These are phyloP conservation scores for Yamadazyma dushanensis DNA, from an alignment of 1,139 yeast genomes.

Conservation along the genomic window DNA sequence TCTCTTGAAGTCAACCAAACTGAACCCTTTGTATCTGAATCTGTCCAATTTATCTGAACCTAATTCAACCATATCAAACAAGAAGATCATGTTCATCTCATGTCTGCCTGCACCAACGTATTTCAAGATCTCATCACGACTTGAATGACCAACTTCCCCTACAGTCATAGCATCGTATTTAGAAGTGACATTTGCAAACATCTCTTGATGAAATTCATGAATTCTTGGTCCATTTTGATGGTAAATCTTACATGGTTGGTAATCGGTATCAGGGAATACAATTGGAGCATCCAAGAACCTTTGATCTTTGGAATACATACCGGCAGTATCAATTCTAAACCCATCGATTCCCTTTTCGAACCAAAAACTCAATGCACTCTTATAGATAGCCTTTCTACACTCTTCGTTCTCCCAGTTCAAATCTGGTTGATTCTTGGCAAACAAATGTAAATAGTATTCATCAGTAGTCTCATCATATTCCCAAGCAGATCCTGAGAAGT, in stretches of 20 bases:
- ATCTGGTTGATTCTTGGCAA: conserved; percentile 57
- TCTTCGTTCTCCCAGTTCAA: conserved; percentile 61
- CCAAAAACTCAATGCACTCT: conserved; percentile 54
- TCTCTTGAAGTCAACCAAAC: conserved; percentile 43
- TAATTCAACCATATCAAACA: conserved; percentile 48
- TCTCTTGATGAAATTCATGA: conserved; percentile 58
- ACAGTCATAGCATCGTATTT: conserved; percentile 59
- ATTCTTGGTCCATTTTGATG: conserved; percentile 53
- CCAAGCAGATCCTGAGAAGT: conserved; percentile 60
- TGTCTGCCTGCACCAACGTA: conserved; percentile 50
- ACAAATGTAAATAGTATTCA: conserved; percentile 56
- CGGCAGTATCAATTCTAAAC: conserved; percentile 59
- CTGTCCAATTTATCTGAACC: conserved; percentile 39
- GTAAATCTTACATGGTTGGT: conserved; percentile 39
- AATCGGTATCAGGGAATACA: conserved; percentile 39
- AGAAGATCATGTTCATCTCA: conserved; percentile 55
- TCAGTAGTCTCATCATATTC: conserved; percentile 51
- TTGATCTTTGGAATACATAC: conserved; percentile 53
- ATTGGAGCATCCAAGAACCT: conserved; percentile 53
- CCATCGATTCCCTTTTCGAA: conserved; percentile 60
- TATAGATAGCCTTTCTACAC: conserved; percentile 51
- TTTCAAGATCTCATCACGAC: conserved; percentile 43
- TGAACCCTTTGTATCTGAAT: conserved; percentile 36
- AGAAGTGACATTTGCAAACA: conserved; percentile 45
- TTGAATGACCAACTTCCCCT: conserved; percentile 53